These are phyloP conservation scores for Striga asiatica DNA, from an alignment of 257 asterid genomes.

Conservation along the genomic window DNA sequence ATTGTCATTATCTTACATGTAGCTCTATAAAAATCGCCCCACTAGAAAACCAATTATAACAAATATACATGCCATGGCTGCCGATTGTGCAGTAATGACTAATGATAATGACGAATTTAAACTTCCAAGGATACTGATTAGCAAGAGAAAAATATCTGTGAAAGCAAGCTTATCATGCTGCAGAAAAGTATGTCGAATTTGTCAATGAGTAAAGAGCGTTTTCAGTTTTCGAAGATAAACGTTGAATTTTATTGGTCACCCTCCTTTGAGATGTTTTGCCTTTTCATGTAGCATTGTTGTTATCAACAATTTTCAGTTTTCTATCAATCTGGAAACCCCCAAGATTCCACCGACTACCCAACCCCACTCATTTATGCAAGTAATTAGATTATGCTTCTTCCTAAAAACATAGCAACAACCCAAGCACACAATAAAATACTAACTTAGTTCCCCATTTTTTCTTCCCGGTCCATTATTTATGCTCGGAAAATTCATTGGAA, in stretches of 20 bases:
- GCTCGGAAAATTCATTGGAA: too few relatives aligned
- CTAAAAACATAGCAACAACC: neutral
- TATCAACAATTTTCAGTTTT: neutral
- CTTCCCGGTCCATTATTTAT: too few relatives aligned
- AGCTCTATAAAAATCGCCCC: neutral
- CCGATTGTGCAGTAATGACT: neutral
- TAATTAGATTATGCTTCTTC: neutral
- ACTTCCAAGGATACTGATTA: neutral
- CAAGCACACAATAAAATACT: neutral
- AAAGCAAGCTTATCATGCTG: neutral
- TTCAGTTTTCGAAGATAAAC: neutral
- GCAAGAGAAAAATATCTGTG: neutral
- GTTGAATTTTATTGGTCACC: neutral
- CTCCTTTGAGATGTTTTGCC: neutral
- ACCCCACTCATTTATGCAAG: too few relatives aligned
- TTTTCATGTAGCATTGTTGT: constrained; percentile 6
- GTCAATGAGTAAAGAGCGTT: neutral
- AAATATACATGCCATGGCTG: neutral
- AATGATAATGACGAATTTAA: neutral
- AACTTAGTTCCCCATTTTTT: too few relatives aligned
- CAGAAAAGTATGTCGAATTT: neutral
- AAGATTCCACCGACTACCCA: neutral
- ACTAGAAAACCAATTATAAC: neutral
- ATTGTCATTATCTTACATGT: neutral
- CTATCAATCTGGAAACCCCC: neutral